Base-by-base conservation (phyloP, 257 asterid genomes). In the Capsicum rhomboideum region DNA sequence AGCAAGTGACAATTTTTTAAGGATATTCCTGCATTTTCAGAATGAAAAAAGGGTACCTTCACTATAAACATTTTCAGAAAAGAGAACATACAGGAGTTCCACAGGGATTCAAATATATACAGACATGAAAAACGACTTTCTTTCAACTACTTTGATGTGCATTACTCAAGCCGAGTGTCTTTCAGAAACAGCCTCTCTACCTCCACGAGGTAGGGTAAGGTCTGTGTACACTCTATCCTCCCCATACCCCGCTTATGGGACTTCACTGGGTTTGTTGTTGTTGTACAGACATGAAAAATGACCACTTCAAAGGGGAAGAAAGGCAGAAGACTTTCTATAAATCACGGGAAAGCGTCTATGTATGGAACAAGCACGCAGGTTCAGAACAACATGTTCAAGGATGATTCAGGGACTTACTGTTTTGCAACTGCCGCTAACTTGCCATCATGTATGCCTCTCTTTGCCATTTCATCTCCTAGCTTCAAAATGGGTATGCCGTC, bases 391-490 rank as follows among this genome's bases (percentile, higher is more conserved):
- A 90, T 85, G 84, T 89, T 86, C 89, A 85, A 87, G 90, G 67
- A 84, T 83, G 75, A 87, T 86, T 86, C 64, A 91, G 90, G 83
- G 83, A 91, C 97, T 97, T 93, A 97, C 99, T 93, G 93, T 92
- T 95, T 97, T 91, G 99, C 98, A 71, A 93, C 94, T 59, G 93
- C 91, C 58, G 99, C 98, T 83, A 93, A 84, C 92, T 92, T 93
- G 88, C 98, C 97, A 90, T 69, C 90, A 84, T 90, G 90, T 82
- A 97, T 88, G 91, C 99, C 99, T 89, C 99, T 88, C 90, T 92
- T 97, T 82, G 92, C 95, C 69, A 97, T 97, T 91, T 95, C 99
- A 83, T 97, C 98, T 82, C 93, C 99, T 79, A 97, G 95, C 90
- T 91, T 95, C 88, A 93, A 88, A 84, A 97, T 97, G 16, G 99